Evolutionary conservation across 2,329 filamentous ascomycete genomes (phyloP).

Genomic region (Fusarium nematophilum): DNA sequence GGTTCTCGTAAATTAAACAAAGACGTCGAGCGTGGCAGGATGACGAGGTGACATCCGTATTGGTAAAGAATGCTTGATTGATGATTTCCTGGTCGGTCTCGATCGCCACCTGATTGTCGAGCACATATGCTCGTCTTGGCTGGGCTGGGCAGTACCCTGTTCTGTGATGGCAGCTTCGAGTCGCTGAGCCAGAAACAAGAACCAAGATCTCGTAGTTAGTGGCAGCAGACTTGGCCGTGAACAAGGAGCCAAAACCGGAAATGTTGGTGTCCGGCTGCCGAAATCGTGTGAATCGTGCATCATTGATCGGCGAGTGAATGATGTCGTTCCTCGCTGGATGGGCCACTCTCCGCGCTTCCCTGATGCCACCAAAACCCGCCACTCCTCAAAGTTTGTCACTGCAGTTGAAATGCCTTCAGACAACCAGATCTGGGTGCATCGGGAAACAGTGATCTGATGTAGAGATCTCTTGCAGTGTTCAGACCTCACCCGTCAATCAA

Average conservation of each 20-base stretch:
- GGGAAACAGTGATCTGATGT: neutral
- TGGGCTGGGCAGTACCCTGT: constrained; percentile 2
- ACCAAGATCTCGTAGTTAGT: constrained; percentile 2
- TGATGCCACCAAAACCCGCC: constrained; percentile 11
- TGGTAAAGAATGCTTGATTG: constrained; percentile 6
- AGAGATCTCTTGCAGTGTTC: constrained; percentile 10
- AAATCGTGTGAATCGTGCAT: constrained; percentile 20
- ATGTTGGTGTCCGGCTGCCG: constrained; percentile 11
- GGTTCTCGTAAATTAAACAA: constrained; percentile 31
- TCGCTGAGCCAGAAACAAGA: constrained; percentile 25
- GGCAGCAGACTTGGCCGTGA: neutral
- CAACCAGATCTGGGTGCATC: neutral
- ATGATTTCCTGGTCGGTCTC: too few species aligned
- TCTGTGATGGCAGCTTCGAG: constrained; percentile 10
- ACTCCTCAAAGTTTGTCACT: constrained; percentile 5
- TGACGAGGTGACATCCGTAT: constrained; percentile 6
- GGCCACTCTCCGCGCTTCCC: constrained; percentile 8
- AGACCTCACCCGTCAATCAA: constrained; percentile 4
- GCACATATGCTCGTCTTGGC: constrained; percentile 20
- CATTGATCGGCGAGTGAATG: constrained; percentile 14
- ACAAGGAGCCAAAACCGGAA: constrained; percentile 18
- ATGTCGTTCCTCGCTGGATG: constrained; percentile 8
- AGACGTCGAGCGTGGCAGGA: constrained; percentile 30
- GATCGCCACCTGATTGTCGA: too few species aligned
- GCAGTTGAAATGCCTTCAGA: too few species aligned